Percentiles rank a stretch among this genome's conserved stretches.
Conservation (phyloP, 495 filamentous ascomycete genomes). For the Eremomyces bilateralis region DNA sequence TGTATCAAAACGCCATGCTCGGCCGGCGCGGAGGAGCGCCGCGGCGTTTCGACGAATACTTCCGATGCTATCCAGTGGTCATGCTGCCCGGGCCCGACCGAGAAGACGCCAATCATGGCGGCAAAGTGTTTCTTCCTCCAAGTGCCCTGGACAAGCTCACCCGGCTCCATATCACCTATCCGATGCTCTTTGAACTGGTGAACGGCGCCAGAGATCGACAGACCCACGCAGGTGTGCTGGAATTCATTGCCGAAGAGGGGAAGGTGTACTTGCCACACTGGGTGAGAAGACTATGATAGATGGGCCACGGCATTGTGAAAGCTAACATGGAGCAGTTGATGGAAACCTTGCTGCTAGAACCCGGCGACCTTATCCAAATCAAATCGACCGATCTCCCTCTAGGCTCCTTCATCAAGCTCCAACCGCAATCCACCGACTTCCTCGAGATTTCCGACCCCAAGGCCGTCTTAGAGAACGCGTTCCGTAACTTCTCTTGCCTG, state of each 20-base stretch:
- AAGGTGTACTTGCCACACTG: slow-evolving; percentile 89
- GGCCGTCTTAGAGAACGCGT: slow-evolving; percentile 90
- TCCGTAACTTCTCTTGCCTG: slow-evolving; percentile 82
- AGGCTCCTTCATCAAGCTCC: slow-evolving; percentile 82
- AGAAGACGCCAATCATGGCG: slow-evolving; percentile 80
- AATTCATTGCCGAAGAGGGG: slow-evolving; percentile 94
- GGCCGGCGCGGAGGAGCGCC: slow-evolving; percentile 17
- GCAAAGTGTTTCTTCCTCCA: slow-evolving; percentile 90
- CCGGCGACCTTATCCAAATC: slow-evolving; percentile 83
- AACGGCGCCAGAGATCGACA: slow-evolving; percentile 60
- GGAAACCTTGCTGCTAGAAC: slow-evolving; percentile 70
- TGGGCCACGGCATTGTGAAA: too few species aligned
- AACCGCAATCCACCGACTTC: slow-evolving; percentile 77
- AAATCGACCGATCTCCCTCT: slow-evolving; percentile 80
- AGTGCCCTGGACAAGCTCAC: slow-evolving; percentile 92
- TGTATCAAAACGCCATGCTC: slow-evolving; percentile 20
- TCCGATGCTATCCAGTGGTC: slow-evolving; percentile 79
- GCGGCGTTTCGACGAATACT: slow-evolving; percentile 88
- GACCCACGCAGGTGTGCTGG: slow-evolving; percentile 84
- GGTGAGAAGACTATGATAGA: too few species aligned
- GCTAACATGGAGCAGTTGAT: slow-evolving; percentile 77
- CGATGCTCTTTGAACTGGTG: slow-evolving; percentile 84
- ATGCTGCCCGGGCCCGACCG: slow-evolving; percentile 90
- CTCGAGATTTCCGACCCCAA: slow-evolving; percentile 93
- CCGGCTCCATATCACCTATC: slow-evolving; percentile 89